Evolutionary conservation across 306 rosid genomes (phyloP).

Genomic region (Fragaria iinumae): DNA sequence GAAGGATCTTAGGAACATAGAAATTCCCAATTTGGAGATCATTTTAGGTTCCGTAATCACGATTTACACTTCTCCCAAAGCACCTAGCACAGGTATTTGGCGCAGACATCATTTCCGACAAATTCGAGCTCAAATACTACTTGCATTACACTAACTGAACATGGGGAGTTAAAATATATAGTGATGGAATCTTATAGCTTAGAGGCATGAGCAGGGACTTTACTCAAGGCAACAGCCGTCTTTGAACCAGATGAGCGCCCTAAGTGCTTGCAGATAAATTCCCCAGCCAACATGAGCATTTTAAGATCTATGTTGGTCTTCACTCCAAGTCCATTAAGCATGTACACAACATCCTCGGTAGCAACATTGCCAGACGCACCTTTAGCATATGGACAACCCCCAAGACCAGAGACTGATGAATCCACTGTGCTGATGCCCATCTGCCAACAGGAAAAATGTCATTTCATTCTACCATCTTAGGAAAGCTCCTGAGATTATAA

Average conservation of each 20-base stretch:
- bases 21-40: too few relatives aligned
- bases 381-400: slow-evolving; percentile 94
- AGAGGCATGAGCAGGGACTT: slow-evolving; percentile 49
- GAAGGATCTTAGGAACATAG: too few relatives aligned
- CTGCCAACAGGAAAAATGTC: slow-evolving; percentile 29
- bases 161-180: neutral
- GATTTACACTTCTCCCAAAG: neutral
- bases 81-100: neutral
- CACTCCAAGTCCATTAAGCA: slow-evolving; percentile 80
- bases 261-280: slow-evolving; percentile 73
- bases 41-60: too few relatives aligned
- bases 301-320: slow-evolving; percentile 67
- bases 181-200: slow-evolving; percentile 53
- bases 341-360: slow-evolving; percentile 89
- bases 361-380: slow-evolving; percentile 96
- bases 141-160: neutral
- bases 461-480: neutral
- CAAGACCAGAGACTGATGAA: slow-evolving; percentile 89
- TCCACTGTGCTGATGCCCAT: slow-evolving; percentile 76
- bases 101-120: neutral
- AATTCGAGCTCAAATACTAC: neutral
- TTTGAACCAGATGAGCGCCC: slow-evolving; percentile 74
- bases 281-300: slow-evolving; percentile 77
- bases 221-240: slow-evolving; percentile 67
- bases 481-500: neutral